Evolutionary conservation across 2,329 filamentous ascomycete genomes (phyloP).

Genomic region (Aspergillus melleus): DNA sequence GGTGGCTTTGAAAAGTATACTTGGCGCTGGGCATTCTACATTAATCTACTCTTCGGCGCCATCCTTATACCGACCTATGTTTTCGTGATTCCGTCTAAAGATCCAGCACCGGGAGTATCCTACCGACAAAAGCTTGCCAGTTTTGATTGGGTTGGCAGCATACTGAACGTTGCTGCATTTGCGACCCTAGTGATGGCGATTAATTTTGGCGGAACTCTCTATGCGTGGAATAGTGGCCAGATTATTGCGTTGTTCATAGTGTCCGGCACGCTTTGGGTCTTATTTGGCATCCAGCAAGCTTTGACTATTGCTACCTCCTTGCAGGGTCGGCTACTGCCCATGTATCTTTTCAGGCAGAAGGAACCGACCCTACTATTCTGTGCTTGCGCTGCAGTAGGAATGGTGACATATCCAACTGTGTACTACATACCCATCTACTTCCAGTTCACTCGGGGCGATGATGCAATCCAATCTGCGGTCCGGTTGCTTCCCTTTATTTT

Average conservation of each 20-base stretch:
- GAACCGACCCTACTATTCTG: conserved; percentile 47
- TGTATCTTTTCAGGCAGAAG: conserved; percentile 44
- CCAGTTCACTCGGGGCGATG: conserved; percentile 51
- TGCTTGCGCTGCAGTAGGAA: conserved; percentile 27
- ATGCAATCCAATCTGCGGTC: conserved; percentile 28
- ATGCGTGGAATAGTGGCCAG: conserved; percentile 46
- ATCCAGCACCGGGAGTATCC: conserved; percentile 23
- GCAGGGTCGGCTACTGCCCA: conserved; percentile 50
- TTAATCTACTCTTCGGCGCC: conserved; percentile 55
- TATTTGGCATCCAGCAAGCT: conserved; percentile 51
- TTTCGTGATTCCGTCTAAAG: conserved; percentile 40
- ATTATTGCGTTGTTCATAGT: conserved; percentile 24
- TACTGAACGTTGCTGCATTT: conserved; percentile 46
- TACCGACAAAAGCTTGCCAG: conserved; percentile 25
- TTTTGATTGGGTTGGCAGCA: conserved; percentile 50
- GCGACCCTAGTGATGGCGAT: conserved; percentile 49
- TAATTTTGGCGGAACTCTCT: conserved; percentile 53
- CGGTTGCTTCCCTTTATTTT: conserved; percentile 34
- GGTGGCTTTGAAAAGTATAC: conserved; percentile 22
- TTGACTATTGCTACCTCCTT: conserved; percentile 45
- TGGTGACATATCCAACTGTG: conserved; percentile 17
- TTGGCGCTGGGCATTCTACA: conserved; percentile 51
- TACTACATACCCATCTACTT: conserved; percentile 60
- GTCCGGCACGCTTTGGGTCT: conserved; percentile 45
- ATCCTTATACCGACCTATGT: conserved; percentile 47